Evolutionary conservation across 2,329 filamentous ascomycete species (phyloP), one percentile per base, ranked within the genome.

Genomic region (Boeremia lycopersici): DNA sequence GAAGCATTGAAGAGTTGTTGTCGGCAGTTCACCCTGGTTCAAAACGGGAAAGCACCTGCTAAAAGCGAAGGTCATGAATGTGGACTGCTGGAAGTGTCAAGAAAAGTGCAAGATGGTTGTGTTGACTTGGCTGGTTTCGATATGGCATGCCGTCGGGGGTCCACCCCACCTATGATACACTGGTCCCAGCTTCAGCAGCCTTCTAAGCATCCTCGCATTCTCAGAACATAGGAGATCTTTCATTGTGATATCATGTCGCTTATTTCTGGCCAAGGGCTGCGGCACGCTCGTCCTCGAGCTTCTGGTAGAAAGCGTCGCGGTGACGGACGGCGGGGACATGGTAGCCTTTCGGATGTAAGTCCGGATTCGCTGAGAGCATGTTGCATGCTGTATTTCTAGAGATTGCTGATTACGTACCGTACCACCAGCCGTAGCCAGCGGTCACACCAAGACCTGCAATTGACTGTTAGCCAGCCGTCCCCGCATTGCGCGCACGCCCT

Each of bases 391-490:
- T 15, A 19, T 36, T 35, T 25, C 3, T 15, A 29, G 42, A 23
- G 30, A 23, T 42, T 23, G 38, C 38, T 43, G 30, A 56, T 68
- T 70, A 81, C 79, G 61, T 80, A 81, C 78, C 85, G 78, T 88
- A 88, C 86, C 86, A 88, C 80, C 82, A 89, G 72, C 82, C 80
- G 76, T 87, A 88, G 65, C 85, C 86, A 74, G 80, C 79, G 64
- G 84, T 78, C 63, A 82, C 80, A 68, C 85, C 85, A 73, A 88
- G 83, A 75, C 85, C 84, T 87, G 62, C 42, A 36, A 42, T 40
- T 48, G 54, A 54, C 33, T 43, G 62, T 73, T 60, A 73, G 68
- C 51, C 34, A 40, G 63, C 61, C 54, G 65, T 38, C 46, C 35
- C 34, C 49, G 17, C n/a, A 17, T 12, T n/a, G 42, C 30, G 51